Percentiles rank a stretch among this genome's conserved stretches.
Evolutionary conservation across 2,329 filamentous ascomycete species (phyloP).

Genomic region (Ceratocystis variospora): DNA sequence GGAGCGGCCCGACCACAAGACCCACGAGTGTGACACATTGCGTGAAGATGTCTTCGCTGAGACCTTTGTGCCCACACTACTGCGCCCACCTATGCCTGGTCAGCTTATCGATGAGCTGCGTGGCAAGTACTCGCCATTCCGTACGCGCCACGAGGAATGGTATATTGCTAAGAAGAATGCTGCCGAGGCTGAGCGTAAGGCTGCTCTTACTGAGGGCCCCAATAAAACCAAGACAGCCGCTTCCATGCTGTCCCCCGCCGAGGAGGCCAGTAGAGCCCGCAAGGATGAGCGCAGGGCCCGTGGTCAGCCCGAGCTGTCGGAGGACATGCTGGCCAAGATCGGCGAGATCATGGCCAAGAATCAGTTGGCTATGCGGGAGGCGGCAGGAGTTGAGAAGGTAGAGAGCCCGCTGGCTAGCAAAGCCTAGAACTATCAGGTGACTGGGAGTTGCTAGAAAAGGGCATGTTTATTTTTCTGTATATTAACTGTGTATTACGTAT

Average conservation of each 20-base stretch:
- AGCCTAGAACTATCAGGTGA: neutral
- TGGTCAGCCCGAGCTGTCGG: constrained; percentile 42
- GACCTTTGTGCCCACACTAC: constrained; percentile 66
- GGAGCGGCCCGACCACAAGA: constrained; percentile 36
- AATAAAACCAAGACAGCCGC: constrained; percentile 22
- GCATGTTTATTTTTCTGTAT: constrained; percentile 7
- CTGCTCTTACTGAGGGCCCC: constrained; percentile 20
- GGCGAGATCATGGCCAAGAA: constrained; percentile 47
- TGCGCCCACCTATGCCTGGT: constrained; percentile 63
- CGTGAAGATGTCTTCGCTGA: constrained; percentile 60
- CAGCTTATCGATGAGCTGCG: constrained; percentile 74
- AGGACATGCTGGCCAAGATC: constrained; percentile 48
- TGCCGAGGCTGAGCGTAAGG: constrained; percentile 38
- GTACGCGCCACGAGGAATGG: constrained; percentile 63
- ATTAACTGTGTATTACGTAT: constrained; percentile 16
- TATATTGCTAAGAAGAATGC: constrained; percentile 52
- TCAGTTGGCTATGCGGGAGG: constrained; percentile 26
- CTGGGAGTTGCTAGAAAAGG: neutral
- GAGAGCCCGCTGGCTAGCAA: constrained; percentile 13
- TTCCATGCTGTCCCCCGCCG: constrained; percentile 42
- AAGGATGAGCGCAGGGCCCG: constrained; percentile 37
- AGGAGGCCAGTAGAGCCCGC: constrained; percentile 45
- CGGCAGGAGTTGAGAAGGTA: constrained; percentile 12
- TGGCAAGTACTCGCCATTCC: constrained; percentile 68
- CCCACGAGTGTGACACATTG: constrained; percentile 54